phyloP scores from a whole-genome alignment of 164 flowering plant species.

The Dillenia suffruticosa region DNA sequence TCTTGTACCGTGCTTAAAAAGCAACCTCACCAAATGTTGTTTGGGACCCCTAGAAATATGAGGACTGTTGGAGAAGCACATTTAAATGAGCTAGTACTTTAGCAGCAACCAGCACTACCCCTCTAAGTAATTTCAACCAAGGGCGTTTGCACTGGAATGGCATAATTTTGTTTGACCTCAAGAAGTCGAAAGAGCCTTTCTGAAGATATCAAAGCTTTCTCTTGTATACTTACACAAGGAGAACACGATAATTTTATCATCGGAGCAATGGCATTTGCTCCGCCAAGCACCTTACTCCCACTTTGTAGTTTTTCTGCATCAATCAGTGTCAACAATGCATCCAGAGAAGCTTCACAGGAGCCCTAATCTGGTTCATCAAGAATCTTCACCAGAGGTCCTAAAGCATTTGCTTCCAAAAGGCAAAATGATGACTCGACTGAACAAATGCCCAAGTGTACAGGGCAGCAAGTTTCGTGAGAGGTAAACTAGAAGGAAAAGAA shows the following conservation, averaged over 20 bases:
- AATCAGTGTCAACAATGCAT: slow-evolving; percentile 51
- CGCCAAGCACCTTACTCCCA: slow-evolving; percentile 58
- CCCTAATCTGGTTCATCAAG: slow-evolving; percentile 44
- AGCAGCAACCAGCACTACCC: slow-evolving; percentile 48
- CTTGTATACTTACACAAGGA: slow-evolving; percentile 40
- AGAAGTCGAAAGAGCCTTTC: slow-evolving; percentile 49
- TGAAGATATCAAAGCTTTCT: slow-evolving; percentile 43
- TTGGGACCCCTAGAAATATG: slow-evolving; percentile 36
- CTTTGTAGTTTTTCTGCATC: slow-evolving; percentile 42
- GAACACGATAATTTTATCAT: slow-evolving; percentile 46
- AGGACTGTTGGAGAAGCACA: slow-evolving; percentile 62
- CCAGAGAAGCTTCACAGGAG: slow-evolving; percentile 47
- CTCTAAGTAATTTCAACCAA: slow-evolving; percentile 63
- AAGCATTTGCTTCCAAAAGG: slow-evolving; percentile 61
- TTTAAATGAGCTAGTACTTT: slow-evolving; percentile 56
- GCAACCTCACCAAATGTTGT: no score
- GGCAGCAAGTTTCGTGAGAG: slow-evolving; percentile 42
- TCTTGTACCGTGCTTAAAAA: no score
- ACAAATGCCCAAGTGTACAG: slow-evolving; percentile 56
- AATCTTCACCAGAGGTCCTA: slow-evolving; percentile 43
- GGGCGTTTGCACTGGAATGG: slow-evolving; percentile 42
- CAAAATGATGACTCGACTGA: slow-evolving; percentile 53
- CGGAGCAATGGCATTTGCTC: slow-evolving; percentile 41
- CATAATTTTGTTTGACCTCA: slow-evolving; percentile 52
- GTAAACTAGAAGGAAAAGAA: slow-evolving; percentile 51